Percentiles rank a stretch among this genome's conserved stretches.
phyloP scores from a whole-genome alignment of 345 rosid genomes.

The Gossypium arboreum region DNA sequence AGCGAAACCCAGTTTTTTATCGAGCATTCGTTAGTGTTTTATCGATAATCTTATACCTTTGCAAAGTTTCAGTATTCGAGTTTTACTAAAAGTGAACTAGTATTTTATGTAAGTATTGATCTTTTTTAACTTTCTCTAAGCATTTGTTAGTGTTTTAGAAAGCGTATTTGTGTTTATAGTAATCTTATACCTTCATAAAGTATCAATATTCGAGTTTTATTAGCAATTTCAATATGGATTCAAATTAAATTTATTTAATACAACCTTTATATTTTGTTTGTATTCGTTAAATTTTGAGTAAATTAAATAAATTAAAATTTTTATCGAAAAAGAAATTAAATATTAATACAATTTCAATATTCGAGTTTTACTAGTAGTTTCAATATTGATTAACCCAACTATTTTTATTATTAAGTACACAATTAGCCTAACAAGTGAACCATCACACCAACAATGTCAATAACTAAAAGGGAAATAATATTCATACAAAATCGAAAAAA shows the following conservation, averaged over 20 bases:
- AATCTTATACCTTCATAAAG: not conserved
- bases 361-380: too few relatives aligned
- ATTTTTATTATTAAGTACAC: slow-evolving; percentile 26
- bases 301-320: too few relatives aligned
- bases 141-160: not conserved
- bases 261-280: too few relatives aligned
- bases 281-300: too few relatives aligned
- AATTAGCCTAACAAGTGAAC: slow-evolving; percentile 41
- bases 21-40: not conserved
- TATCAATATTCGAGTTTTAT: not conserved
- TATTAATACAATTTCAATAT: too few relatives aligned
- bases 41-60: not conserved
- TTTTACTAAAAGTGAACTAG: not conserved
- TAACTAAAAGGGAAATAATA: not conserved
- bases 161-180: not conserved
- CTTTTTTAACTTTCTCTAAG: not conserved
- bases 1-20: too few relatives aligned
- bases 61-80: not conserved
- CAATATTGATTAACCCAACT: slow-evolving; percentile 10
- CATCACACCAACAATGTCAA: slow-evolving; percentile 7
- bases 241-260: too few relatives aligned
- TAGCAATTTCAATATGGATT: not conserved
- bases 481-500: slow-evolving; percentile 1
- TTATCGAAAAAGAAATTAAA: too few relatives aligned
- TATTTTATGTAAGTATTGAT: too few relatives aligned